phyloP scores from a whole-genome alignment of 2,329 filamentous ascomycete species.

The Metarhizium robertsii region DNA sequence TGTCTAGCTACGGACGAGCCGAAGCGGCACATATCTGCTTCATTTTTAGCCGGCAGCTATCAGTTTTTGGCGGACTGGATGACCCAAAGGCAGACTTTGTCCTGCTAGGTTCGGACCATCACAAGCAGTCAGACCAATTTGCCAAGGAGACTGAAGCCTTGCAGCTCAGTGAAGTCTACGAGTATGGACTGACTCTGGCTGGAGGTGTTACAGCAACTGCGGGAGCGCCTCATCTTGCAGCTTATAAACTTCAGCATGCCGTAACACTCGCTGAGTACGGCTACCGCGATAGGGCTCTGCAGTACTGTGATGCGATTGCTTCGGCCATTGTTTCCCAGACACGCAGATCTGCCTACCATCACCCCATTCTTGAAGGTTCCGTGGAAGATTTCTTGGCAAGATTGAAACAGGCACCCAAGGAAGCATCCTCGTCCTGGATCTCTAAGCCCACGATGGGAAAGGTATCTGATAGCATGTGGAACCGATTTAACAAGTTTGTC shows the following conservation, averaged over 20 bases:
- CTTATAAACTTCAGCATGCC: slow-evolving; percentile 88
- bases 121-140: slow-evolving; percentile 59
- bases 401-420: slow-evolving; percentile 76
- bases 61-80: slow-evolving; percentile 73
- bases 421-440: slow-evolving; percentile 78
- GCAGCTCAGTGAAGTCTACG: slow-evolving; percentile 92
- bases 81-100: slow-evolving; percentile 72
- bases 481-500: slow-evolving; percentile 93
- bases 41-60: slow-evolving; percentile 66
- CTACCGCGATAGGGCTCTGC: slow-evolving; percentile 69
- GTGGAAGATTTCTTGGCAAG: slow-evolving; percentile 79
- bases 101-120: slow-evolving; percentile 77
- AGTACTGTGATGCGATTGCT: slow-evolving; percentile 82
- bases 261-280: slow-evolving; percentile 77
- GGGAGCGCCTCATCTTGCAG: slow-evolving; percentile 70
- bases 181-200: slow-evolving; percentile 74
- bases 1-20: slow-evolving; percentile 75
- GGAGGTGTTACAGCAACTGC: slow-evolving; percentile 40
- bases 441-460: slow-evolving; percentile 94
- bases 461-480: slow-evolving; percentile 83
- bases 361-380: slow-evolving; percentile 60
- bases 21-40: slow-evolving; percentile 94
- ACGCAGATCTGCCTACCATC: slow-evolving; percentile 78
- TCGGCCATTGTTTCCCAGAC: slow-evolving; percentile 70
- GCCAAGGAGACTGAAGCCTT: slow-evolving; percentile 75